Evolutionary conservation across 2,329 filamentous ascomycete genomes (phyloP).

Genomic region (Mycosphaerelloides madeirae): DNA sequence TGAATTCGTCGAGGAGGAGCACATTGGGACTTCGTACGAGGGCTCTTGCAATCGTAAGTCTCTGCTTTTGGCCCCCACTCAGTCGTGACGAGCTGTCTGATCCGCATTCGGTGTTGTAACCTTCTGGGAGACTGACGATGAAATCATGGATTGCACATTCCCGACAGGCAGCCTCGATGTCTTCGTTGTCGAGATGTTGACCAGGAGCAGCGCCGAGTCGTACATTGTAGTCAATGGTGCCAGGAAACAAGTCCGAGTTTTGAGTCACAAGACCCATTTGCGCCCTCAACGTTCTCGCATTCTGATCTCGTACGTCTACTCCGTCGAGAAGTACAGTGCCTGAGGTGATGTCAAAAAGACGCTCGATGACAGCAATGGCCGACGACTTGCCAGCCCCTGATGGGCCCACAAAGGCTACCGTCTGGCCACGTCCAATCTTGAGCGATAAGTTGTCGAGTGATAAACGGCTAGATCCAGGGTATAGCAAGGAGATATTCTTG

Average conservation of each 20-base stretch:
- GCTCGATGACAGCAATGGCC: constrained; percentile 43
- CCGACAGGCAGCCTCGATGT: constrained; percentile 36
- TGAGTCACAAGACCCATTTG: constrained; percentile 42
- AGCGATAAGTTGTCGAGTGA: constrained; percentile 49
- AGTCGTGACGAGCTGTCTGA: constrained; percentile 36
- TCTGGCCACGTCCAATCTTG: constrained; percentile 47
- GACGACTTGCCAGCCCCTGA: constrained; percentile 45
- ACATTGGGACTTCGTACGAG: constrained; percentile 44
- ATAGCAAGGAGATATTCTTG: constrained; percentile 37
- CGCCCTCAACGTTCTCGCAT: constrained; percentile 36
- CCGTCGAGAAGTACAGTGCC: constrained; percentile 41
- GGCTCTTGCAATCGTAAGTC: constrained; percentile 44
- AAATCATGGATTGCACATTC: constrained; percentile 45
- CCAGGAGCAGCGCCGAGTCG: constrained; percentile 33
- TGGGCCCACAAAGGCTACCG: constrained; percentile 45
- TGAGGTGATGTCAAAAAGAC: constrained; percentile 41
- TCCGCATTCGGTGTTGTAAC: constrained; percentile 44
- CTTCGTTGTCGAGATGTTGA: constrained; percentile 24
- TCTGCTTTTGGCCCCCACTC: constrained; percentile 44
- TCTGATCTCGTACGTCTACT: constrained; percentile 36
- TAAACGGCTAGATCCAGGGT: constrained; percentile 34
- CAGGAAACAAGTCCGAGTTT: constrained; percentile 44
- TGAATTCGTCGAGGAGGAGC: constrained; percentile 45
- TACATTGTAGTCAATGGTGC: constrained; percentile 43
- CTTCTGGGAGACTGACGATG: constrained; percentile 44